Evolutionary conservation across 2,329 filamentous ascomycete species (phyloP).

Genomic region (Samsoniella hepiali): DNA sequence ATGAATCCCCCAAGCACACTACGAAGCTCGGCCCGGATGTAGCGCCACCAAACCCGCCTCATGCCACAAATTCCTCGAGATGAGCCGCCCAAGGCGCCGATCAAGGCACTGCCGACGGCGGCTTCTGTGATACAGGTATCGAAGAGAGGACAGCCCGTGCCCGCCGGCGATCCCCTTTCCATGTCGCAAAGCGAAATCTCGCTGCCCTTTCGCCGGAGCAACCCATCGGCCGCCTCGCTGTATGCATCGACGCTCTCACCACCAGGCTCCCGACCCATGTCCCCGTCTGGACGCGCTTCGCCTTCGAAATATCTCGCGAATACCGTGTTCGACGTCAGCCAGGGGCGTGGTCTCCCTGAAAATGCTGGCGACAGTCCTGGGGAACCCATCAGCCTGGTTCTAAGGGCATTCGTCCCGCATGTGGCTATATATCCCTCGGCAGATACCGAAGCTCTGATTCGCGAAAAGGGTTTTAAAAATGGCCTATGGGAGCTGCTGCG

Average conservation of each 20-base stretch:
- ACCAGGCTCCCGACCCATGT: slow-evolving; percentile 64
- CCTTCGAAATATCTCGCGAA: slow-evolving; percentile 55
- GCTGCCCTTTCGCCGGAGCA: slow-evolving; percentile 52
- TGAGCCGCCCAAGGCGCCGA: slow-evolving; percentile 61
- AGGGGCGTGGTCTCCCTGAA: slow-evolving; percentile 44
- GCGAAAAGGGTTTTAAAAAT: slow-evolving; percentile 77
- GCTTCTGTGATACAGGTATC: slow-evolving; percentile 57
- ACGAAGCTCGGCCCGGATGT: slow-evolving; percentile 19
- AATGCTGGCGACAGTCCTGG: slow-evolving; percentile 44
- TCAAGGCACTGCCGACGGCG: slow-evolving; percentile 66
- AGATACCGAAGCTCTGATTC: slow-evolving; percentile 77
- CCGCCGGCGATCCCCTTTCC: slow-evolving; percentile 45
- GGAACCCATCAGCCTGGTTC: slow-evolving; percentile 63
- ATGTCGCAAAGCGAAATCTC: slow-evolving; percentile 51
- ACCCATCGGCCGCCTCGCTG: slow-evolving; percentile 58
- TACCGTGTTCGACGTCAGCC: slow-evolving; percentile 53
- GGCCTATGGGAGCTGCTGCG: slow-evolving; percentile 83
- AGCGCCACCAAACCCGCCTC: slow-evolving; percentile 35
- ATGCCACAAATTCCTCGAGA: slow-evolving; percentile 69
- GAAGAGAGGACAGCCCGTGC: slow-evolving; percentile 59
- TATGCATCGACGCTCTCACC: slow-evolving; percentile 66
- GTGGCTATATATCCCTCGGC: slow-evolving; percentile 82
- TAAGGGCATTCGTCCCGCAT: slow-evolving; percentile 84
- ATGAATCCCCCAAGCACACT: slow-evolving; percentile 16
- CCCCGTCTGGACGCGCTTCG: slow-evolving; percentile 59